phyloP scores from a whole-genome alignment of 78 protist genomes.

The Cavenderia fasciculata region DNA sequence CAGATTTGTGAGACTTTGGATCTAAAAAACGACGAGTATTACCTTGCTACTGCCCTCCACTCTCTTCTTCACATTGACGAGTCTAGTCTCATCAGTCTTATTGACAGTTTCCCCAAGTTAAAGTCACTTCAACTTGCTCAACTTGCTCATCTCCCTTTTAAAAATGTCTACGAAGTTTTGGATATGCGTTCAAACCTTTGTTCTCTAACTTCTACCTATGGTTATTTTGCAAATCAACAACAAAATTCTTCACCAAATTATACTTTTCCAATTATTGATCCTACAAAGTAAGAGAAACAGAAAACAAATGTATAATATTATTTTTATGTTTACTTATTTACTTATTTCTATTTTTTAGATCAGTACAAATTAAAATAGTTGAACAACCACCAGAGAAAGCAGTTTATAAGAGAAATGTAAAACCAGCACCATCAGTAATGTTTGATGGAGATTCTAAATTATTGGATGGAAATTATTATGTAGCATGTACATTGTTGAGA shows the following conservation, averaged over 20 bases:
- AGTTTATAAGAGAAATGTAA: constrained; percentile 81
- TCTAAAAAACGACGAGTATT: constrained; percentile 41
- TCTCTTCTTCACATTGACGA: constrained; percentile 36
- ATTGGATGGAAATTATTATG: constrained; percentile 76
- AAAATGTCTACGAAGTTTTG: constrained; percentile 29
- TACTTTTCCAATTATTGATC: no score
- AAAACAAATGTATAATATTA: no score
- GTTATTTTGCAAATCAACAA: background rate
- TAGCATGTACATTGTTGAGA: constrained; percentile 37
- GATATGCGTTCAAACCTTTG: constrained; percentile 39
- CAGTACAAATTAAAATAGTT: constrained; percentile 65
- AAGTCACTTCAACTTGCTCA: constrained; percentile 48
- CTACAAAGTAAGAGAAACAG: no score
- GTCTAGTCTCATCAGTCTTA: constrained; percentile 19
- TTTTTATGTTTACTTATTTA: no score
- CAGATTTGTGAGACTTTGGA: constrained; percentile 57
- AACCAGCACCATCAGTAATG: constrained; percentile 82
- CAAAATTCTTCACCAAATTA: background rate
- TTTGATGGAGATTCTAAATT: constrained; percentile 75
- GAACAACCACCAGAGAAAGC: constrained; percentile 87
- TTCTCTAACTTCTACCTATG: constrained; percentile 3
- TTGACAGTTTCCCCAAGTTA: constrained; percentile 40
- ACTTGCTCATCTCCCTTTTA: constrained; percentile 40
- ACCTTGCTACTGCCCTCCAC: constrained; percentile 20
- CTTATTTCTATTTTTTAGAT: no score